Base-by-base conservation (phyloP, 1,284 basidiomycete genomes). In the Microbotryum violaceum region DNA sequence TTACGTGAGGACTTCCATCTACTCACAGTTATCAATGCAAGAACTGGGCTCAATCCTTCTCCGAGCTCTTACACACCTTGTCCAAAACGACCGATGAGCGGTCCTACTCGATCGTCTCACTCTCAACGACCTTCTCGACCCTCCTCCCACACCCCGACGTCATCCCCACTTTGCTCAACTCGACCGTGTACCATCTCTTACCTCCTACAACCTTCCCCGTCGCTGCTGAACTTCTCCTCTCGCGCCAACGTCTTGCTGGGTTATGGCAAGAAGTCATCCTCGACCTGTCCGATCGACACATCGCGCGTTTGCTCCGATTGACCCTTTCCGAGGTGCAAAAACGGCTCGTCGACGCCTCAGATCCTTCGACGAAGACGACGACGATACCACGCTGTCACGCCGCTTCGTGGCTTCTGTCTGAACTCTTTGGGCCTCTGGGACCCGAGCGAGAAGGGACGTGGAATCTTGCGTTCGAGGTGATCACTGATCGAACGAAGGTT, bases 271-370 rank as follows among this genome's bases (percentile, higher is more conserved):
- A 12, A 0, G 16, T 55, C 20, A 52, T 62, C 33, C 14, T 20
- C 44, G 58, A 60, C 16, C 47, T 68, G 3, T 23, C 62, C 2
- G 60, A 62, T 44, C 50, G 64, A 1, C 55, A 69, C n/a, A 33
- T 52, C 0, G 54, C 37, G 1, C 62, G 61, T 1, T 33, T 63
- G 2, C 37, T 67, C 0, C 64, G 62, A 2, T 57, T 54, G 16
- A 37, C 60, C 18, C 54, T 71, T 6, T 29, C 18, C 46, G 58
- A 46, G 20, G 4, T 47, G 16, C 6, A 27, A 29, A 27, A 21
- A 6, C 20, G 27, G 8, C 4, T 7, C 5, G 6, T 47, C 14
- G 9, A 14, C 18, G 4, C 16, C 3, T n/a, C 56, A 21, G 23
- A 6, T 2, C 10, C 45, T 54, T 1, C 60, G 46, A 45, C 45